phyloP scores from a whole-genome alignment of 1,284 basidiomycete genomes.

The Microbotryum violaceum region DNA sequence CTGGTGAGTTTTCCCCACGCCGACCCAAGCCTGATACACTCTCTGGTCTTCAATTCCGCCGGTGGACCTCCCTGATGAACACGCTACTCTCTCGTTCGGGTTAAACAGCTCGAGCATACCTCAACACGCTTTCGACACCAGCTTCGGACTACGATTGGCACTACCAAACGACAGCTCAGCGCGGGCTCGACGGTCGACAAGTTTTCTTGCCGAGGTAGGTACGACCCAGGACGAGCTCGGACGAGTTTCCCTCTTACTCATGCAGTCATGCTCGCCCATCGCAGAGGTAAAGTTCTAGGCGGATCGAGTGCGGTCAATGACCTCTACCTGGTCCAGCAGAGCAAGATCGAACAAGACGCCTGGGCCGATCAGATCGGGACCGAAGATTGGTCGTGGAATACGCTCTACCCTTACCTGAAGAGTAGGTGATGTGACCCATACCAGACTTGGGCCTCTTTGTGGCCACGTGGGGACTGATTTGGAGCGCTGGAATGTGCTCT shows the following conservation, averaged over 20 bases:
- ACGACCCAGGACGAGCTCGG: conserved; percentile 22
- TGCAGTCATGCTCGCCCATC: too few relatives aligned
- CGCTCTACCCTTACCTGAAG: conserved; percentile 50
- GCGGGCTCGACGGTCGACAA: conserved; percentile 40
- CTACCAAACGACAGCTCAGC: conserved; percentile 53
- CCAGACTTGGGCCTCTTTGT: too few relatives aligned
- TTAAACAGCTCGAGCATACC: conserved; percentile 6
- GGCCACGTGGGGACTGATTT: too few relatives aligned
- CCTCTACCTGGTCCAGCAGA: conserved; percentile 51
- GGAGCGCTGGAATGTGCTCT: neutral
- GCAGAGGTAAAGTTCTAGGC: conserved; percentile 32
- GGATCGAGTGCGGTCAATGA: conserved; percentile 33
- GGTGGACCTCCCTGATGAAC: conserved; percentile 2
- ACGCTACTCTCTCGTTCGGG: conserved; percentile 13
- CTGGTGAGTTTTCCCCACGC: neutral
- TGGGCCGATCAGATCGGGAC: conserved; percentile 40
- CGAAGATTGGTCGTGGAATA: conserved; percentile 53
- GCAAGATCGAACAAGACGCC: conserved; percentile 43
- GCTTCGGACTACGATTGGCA: conserved; percentile 56
- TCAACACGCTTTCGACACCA: neutral
- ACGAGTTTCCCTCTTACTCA: conserved; percentile 17
- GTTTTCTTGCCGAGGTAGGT: conserved; percentile 31
- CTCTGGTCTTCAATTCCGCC: neutral
- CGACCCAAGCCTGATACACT: neutral
- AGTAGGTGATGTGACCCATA: conserved; percentile 26